These are phyloP conservation scores for Euryodendron excelsum DNA, from an alignment of 148 eudicot genomes.

Conservation along the genomic window DNA sequence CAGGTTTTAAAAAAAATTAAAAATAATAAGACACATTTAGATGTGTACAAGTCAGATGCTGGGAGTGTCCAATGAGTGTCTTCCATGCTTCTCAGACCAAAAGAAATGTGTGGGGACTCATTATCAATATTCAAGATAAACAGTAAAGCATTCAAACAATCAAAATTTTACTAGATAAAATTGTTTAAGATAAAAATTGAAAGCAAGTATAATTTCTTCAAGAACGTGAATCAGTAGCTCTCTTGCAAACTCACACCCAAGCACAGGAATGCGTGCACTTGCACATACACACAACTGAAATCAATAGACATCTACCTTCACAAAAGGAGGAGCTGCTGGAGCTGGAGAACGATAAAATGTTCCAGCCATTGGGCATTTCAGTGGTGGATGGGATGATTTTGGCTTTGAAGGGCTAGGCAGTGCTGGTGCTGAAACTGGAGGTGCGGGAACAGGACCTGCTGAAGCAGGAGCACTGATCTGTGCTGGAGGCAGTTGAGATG, in stretches of 20 bases:
- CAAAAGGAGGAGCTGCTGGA: constrained; percentile 49
- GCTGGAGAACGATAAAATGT: constrained; percentile 49
- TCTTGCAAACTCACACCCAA: background rate
- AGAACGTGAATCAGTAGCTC: background rate
- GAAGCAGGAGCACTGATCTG: constrained; percentile 24
- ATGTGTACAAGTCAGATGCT: too few species aligned
- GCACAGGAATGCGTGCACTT: background rate
- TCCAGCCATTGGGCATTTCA: constrained; percentile 64
- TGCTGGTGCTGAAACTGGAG: constrained; percentile 33
- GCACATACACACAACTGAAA: background rate
- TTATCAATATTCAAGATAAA: background rate
- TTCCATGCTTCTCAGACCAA: too few species aligned
- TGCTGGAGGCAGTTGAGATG: constrained; percentile 29
- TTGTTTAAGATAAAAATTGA: background rate
- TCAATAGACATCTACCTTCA: constrained; percentile 32
- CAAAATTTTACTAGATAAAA: background rate
- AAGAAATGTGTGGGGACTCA: background rate
- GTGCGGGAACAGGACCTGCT: constrained; percentile 27
- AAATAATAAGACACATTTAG: too few species aligned
- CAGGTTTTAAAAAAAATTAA: too few species aligned
- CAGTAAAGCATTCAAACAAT: background rate
- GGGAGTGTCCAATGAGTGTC: too few species aligned
- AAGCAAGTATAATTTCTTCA: background rate
- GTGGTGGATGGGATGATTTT: constrained; percentile 47
- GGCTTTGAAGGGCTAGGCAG: constrained; percentile 36